Evolutionary conservation across 129 eudicot species (phyloP), one percentile per base, ranked within the genome.

Genomic region (Helichrysum umbraculigerum): DNA sequence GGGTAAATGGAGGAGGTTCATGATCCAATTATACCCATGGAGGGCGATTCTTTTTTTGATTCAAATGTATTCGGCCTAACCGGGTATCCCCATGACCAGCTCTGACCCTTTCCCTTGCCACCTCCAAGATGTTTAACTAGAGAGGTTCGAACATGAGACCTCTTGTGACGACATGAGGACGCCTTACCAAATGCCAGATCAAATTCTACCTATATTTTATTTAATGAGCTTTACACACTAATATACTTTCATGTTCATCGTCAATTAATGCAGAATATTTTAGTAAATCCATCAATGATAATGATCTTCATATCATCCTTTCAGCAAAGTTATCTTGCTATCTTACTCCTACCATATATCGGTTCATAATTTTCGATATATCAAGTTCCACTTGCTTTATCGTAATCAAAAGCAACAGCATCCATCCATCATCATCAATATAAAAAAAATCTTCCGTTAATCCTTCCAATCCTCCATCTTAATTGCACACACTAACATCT

Each of bases 381-480:
- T 14, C 17, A 47, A 47, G 54, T 12, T 47, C 54, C 54, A 47
- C 54, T 47, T 2, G 15, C 8, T 47, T 9, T 42, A 42, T 42
- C 47, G 3, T 2, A 44, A 44, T 66, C 3, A 61, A 61, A 61
- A 61, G 56, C 37, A 44, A 65, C 72, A 5, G 17, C 32, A 44
- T 50, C 72, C 52, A 29, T 47, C 77, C 21, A 37, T 22, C 67
- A 57, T 3, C 19, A 72, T n/a, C 68, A 32, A 77, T 58, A 68
- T 17, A 37, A 56, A 35, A 32, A 32, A 57, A 30, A 12, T 22
- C 58, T 56, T 50, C 81, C 15, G 6, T 17, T 22, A 29, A 16
- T 21, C 41, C 0, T 47, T 15, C 19, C 39, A 28, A n/a, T 32
- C 2, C 56, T 37, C 29, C 20, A 68, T 67, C 59, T 76, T 54